Evolutionary conservation across 371 early-diverging fungal genomes (phyloP).

Genomic region (Rhizopus stolonifer): DNA sequence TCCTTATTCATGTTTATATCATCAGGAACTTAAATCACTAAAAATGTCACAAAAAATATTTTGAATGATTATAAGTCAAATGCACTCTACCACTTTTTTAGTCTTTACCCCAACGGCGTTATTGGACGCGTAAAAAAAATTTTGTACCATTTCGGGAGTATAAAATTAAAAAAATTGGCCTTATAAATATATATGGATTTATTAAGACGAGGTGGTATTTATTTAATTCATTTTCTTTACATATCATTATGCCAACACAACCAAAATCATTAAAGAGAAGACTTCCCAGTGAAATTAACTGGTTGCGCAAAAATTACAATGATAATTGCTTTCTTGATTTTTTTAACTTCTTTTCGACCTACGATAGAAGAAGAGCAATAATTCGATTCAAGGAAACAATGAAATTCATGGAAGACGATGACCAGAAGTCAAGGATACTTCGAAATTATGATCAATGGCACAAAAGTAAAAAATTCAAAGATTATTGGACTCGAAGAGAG

Average conservation of each 20-base stretch:
- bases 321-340: neutral
- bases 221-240: conserved; percentile 1
- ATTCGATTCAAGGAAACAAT: neutral
- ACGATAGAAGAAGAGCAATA: neutral
- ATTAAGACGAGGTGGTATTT: no score
- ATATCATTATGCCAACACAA: conserved; percentile 3
- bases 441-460: neutral
- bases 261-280: conserved; percentile 6
- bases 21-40: no score
- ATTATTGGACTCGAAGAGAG: conserved; percentile 6
- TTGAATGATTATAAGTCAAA: no score
- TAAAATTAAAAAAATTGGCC: no score
- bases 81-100: no score
- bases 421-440: neutral
- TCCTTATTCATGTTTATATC: no score
- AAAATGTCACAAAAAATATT: no score
- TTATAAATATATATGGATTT: no score
- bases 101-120: no score
- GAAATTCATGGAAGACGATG: neutral
- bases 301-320: conserved; percentile 8
- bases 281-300: conserved; percentile 15
- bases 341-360: conserved; percentile 1
- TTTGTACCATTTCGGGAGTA: no score
- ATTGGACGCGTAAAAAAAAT: no score
- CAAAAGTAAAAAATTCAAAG: neutral